These are phyloP conservation scores for Hygrophorus pudorinus DNA, from an alignment of 768 basidiomycete species.

Conservation along the genomic window DNA sequence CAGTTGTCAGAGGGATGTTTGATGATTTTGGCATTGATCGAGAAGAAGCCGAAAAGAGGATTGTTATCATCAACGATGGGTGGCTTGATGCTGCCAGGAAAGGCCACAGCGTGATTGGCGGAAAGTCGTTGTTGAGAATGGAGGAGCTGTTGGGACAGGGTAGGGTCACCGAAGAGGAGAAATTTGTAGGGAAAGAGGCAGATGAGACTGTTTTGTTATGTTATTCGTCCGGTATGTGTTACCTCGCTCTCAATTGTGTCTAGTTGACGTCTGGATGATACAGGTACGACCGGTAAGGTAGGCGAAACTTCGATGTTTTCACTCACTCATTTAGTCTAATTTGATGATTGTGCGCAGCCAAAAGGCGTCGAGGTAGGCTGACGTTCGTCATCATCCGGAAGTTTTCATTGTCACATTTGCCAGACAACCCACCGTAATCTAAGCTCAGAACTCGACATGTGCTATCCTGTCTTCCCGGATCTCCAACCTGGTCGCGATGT, in stretches of 20 bases:
- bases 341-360: slow-evolving; percentile 42
- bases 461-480: slow-evolving; percentile 32
- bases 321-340: too few relatives aligned
- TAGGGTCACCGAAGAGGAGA: slow-evolving; percentile 39
- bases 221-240: slow-evolving; percentile 24
- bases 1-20: slow-evolving; percentile 49
- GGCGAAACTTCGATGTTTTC: too few relatives aligned
- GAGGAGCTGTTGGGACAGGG: slow-evolving; percentile 45
- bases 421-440: slow-evolving; percentile 65
- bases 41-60: slow-evolving; percentile 37
- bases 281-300: too few relatives aligned
- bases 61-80: slow-evolving; percentile 43
- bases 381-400: not conserved
- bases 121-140: slow-evolving; percentile 26
- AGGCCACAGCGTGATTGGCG: slow-evolving; percentile 8
- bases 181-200: slow-evolving; percentile 39
- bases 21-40: slow-evolving; percentile 34
- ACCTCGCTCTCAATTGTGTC: too few relatives aligned
- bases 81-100: slow-evolving; percentile 34
- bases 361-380: slow-evolving; percentile 49
- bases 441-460: slow-evolving; percentile 44
- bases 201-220: slow-evolving; percentile 58
- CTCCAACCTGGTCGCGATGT: slow-evolving; percentile 33
- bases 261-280: too few relatives aligned
- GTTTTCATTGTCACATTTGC: not conserved